Percentiles rank a stretch among this genome's conserved stretches.
phyloP scores from a whole-genome alignment of 257 asterid genomes.

The Marsdenia floribunda region DNA sequence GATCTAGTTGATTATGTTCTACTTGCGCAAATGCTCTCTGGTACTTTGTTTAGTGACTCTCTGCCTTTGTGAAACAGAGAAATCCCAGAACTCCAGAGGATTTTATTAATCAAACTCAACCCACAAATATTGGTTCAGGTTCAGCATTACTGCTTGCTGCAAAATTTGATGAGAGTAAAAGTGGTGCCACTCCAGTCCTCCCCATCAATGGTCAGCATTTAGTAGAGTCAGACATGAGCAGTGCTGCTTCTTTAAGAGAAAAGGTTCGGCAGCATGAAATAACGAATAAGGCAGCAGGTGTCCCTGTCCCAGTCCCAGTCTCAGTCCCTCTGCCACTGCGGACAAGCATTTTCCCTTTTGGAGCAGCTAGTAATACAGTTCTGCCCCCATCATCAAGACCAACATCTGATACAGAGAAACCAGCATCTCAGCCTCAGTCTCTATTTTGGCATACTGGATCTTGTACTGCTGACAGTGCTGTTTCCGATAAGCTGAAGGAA shows the following conservation, averaged over 20 bases:
- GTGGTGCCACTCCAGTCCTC: constrained; percentile 32
- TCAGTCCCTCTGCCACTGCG: constrained; percentile 30
- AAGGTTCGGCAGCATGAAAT: constrained; percentile 37
- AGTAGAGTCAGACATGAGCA: constrained; percentile 54
- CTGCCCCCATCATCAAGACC: constrained; percentile 37
- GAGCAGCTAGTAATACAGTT: constrained; percentile 34
- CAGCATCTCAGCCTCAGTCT: constrained; percentile 37
- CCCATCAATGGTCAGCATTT: constrained; percentile 53
- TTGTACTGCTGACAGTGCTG: constrained; percentile 27
- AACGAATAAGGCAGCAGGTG: constrained; percentile 28
- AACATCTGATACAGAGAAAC: constrained; percentile 35
- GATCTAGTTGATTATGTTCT: neutral
- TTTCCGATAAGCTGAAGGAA: constrained; percentile 39
- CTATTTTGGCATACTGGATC: constrained; percentile 33
- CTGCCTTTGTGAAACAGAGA: constrained; percentile 38
- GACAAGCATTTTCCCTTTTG: constrained; percentile 34
- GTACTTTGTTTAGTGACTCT: constrained; percentile 13
- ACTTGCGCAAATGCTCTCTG: neutral
- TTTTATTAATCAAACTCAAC: constrained; percentile 44
- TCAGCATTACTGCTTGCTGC: constrained; percentile 44
- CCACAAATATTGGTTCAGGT: constrained; percentile 38
- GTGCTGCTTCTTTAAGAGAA: constrained; percentile 48
- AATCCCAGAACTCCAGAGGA: constrained; percentile 48
- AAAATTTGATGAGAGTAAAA: constrained; percentile 52
- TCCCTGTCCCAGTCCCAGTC: too few species aligned